phyloP scores from a whole-genome alignment of 2,329 filamentous ascomycete genomes.

The Macroventuria anomochaeta region DNA sequence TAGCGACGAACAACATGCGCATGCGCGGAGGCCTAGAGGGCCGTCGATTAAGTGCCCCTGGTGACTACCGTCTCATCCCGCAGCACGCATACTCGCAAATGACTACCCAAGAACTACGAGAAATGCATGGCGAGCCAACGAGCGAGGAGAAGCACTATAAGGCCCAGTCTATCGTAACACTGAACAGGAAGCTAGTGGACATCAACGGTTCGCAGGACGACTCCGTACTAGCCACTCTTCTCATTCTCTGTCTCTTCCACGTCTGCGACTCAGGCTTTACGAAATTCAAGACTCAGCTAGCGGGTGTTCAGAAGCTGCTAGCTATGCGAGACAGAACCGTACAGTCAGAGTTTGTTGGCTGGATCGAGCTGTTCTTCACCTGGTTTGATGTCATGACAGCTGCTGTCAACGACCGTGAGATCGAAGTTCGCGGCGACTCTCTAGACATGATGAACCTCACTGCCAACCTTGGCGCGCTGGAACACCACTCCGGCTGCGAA shows the following conservation, averaged over 20 bases:
- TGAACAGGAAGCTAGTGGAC: constrained; percentile 85
- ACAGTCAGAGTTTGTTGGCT: constrained; percentile 72
- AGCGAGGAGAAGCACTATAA: constrained; percentile 85
- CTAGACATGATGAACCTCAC: constrained; percentile 69
- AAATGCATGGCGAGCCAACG: constrained; percentile 63
- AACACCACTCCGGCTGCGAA: constrained; percentile 89
- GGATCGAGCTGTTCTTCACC: constrained; percentile 92
- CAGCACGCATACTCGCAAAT: constrained; percentile 49
- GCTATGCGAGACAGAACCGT: constrained; percentile 72
- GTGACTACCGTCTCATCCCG: constrained; percentile 41
- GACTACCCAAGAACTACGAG: constrained; percentile 46
- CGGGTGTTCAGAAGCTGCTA: constrained; percentile 89
- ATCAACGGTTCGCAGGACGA: constrained; percentile 78
- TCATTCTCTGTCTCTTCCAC: constrained; percentile 89
- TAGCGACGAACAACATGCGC: constrained; percentile 86
- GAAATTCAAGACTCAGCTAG: constrained; percentile 92
- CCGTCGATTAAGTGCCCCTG: constrained; percentile 39
- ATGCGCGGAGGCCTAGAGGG: constrained; percentile 75
- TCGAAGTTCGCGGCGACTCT: constrained; percentile 71
- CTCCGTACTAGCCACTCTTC: constrained; percentile 83
- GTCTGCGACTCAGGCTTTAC: constrained; percentile 93
- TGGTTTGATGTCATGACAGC: constrained; percentile 94
- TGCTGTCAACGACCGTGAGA: constrained; percentile 89
- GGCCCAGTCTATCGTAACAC: constrained; percentile 77
- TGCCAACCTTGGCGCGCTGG: constrained; percentile 73